Base-by-base conservation (phyloP, 305 asterid species). In the Fraxinus sp. region DNA sequence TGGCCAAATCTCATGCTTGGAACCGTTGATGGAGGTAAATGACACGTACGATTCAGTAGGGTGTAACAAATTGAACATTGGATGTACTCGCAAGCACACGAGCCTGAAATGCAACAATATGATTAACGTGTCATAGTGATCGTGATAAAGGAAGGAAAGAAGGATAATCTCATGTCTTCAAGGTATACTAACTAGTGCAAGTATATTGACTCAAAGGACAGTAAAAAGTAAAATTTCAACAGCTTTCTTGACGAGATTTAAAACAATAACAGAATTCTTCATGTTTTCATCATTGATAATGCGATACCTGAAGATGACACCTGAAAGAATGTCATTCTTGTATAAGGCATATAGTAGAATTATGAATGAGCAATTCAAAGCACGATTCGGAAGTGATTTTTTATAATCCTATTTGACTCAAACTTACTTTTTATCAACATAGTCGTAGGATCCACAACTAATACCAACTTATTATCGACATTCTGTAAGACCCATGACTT, bases 11-110 rank as follows among this genome's bases (percentile, higher is more conserved):
- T 94, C 93, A 18, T 87, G 93, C 79, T 88, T 88, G 79, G 93
- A 91, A 46, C 99, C 98, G 75, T 93, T 87, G 62, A 92, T 74
- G 84, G 98, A 91, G 80, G 93, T 94, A 85, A 93, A 96, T 2
- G 83, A 88, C 77, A 96, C 91, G 28, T 78, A 92, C 77, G 99
- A 88, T 84, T 96, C 96, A 8, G 93, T 90, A 4, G 99, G 98
- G 87, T 93, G 90, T 84, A 93, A 84, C 88, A 96, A 83, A 13
- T 83, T 71, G 88, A 96, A 92, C 64, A 86, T 88, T 8, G 99
- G 98, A 89, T 96, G 98, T 88, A 94, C 95, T 7, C 97, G 90
- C 90, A 96, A 88, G 90, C 99, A 96, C 49, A 96, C 98, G 26
- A 93, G 94, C 96, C 99, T 96, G 88, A 28, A 83, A 85, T 78